These are phyloP conservation scores for Salix purpurea DNA, from an alignment of 345 rosid species.

Conservation along the genomic window DNA sequence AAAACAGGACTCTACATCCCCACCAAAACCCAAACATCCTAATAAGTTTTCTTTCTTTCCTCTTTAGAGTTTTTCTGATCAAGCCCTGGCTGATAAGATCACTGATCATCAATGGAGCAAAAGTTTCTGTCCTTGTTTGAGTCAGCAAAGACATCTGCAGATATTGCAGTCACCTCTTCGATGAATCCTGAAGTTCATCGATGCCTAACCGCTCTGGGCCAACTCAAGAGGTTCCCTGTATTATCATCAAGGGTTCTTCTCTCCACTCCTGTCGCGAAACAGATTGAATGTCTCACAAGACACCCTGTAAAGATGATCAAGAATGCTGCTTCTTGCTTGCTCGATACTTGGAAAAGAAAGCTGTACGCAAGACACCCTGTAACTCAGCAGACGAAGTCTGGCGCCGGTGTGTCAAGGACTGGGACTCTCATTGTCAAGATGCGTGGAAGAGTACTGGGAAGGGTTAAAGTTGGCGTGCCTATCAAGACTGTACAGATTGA, in stretches of 20 bases:
- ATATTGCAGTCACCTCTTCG: neutral
- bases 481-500: too few species aligned
- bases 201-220: neutral
- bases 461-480: too few species aligned
- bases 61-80: too few species aligned
- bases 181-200: neutral
- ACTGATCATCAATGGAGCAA: neutral
- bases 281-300: neutral
- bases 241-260: neutral
- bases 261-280: neutral
- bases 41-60: too few species aligned
- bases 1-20: too few species aligned
- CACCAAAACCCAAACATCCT: too few species aligned
- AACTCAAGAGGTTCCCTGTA: neutral
- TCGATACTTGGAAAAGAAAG: neutral
- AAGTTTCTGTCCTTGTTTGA: neutral
- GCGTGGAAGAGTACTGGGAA: too few species aligned
- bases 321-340: neutral
- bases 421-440: too few species aligned
- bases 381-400: too few species aligned
- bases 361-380: neutral
- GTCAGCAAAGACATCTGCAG: neutral
- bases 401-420: too few species aligned
- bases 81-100: neutral
- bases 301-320: neutral